Conservation (phyloP, 2,329 filamentous ascomycete species). For the Incumbomyces delicatus region DNA sequence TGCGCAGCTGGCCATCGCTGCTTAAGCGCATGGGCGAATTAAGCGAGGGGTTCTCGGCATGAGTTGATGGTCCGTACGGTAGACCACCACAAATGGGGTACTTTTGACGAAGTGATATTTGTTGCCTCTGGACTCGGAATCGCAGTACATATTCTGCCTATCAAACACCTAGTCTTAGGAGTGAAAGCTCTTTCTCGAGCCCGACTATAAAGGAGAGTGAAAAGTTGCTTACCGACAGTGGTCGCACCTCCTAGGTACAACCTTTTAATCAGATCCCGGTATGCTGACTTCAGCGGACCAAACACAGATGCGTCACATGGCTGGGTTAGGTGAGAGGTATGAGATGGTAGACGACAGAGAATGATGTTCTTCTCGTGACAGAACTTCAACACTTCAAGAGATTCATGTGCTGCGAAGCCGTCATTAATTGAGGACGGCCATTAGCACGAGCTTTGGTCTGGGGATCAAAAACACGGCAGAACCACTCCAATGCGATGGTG, state of each 20-base stretch:
- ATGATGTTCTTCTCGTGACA: constrained; percentile 23
- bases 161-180: too few relatives aligned
- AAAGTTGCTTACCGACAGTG: constrained; percentile 19
- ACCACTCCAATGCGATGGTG: constrained; percentile 28
- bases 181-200: constrained; percentile 17
- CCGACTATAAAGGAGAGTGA: constrained; percentile 8
- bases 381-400: constrained; percentile 24
- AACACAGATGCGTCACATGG: constrained; percentile 22
- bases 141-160: too few relatives aligned
- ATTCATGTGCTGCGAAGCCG: constrained; percentile 28
- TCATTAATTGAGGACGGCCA: constrained; percentile 25
- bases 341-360: constrained; percentile 17
- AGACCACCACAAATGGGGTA: too few relatives aligned
- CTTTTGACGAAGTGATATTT: too few relatives aligned
- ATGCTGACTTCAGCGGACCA: constrained; percentile 19
- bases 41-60: too few relatives aligned
- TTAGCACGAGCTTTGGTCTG: constrained; percentile 25
- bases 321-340: constrained; percentile 22
- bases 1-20: too few relatives aligned
- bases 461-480: constrained; percentile 28
- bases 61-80: too few relatives aligned
- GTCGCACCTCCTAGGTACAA: constrained; percentile 18
- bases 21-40: too few relatives aligned
- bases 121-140: too few relatives aligned
- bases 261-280: constrained; percentile 20